Evolutionary conservation across 768 basidiomycete species (phyloP).

Genomic region (Exidia glandulosa): DNA sequence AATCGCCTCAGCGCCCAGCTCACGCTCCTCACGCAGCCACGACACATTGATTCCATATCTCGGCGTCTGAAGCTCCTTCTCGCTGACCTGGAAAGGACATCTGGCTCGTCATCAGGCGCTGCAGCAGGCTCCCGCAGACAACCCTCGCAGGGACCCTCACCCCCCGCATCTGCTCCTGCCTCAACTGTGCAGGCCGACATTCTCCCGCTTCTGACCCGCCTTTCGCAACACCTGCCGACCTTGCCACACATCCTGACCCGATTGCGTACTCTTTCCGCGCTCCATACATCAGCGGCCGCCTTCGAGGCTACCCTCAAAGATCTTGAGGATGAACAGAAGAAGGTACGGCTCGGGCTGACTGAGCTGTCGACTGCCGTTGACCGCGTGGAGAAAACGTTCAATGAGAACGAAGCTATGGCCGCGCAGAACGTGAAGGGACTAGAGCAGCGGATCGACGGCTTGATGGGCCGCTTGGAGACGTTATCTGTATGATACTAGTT

Average conservation of each 20-base stretch:
- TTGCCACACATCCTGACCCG: conserved; percentile 87
- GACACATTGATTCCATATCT: conserved; percentile 92
- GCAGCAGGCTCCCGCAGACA: conserved; percentile 6
- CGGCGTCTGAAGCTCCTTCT: conserved; percentile 85
- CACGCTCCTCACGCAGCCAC: conserved; percentile 82
- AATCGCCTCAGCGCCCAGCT: conserved; percentile 77
- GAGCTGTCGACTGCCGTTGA: conserved; percentile 60
- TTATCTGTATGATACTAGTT: no score
- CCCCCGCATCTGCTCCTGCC: conserved; percentile 9
- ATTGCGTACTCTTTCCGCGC: conserved; percentile 65
- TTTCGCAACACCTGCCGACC: conserved; percentile 64
- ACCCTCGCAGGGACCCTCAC: conserved; percentile 9
- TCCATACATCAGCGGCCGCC: conserved; percentile 74
- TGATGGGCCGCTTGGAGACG: conserved; percentile 34
- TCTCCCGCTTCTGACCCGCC: conserved; percentile 55
- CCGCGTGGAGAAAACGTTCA: conserved; percentile 64
- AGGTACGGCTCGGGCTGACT: conserved; percentile 47
- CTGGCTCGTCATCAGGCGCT: conserved; percentile 24
- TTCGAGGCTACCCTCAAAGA: conserved; percentile 57
- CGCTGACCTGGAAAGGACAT: conserved; percentile 81
- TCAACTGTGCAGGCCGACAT: conserved; percentile 45
- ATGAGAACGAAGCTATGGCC: conserved; percentile 59
- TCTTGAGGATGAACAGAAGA: conserved; percentile 64
- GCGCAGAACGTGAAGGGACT: conserved; percentile 65
- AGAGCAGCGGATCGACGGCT: conserved; percentile 42